Base-by-base conservation (phyloP, 257 asterid genomes). In the Cordia subcordata region DNA sequence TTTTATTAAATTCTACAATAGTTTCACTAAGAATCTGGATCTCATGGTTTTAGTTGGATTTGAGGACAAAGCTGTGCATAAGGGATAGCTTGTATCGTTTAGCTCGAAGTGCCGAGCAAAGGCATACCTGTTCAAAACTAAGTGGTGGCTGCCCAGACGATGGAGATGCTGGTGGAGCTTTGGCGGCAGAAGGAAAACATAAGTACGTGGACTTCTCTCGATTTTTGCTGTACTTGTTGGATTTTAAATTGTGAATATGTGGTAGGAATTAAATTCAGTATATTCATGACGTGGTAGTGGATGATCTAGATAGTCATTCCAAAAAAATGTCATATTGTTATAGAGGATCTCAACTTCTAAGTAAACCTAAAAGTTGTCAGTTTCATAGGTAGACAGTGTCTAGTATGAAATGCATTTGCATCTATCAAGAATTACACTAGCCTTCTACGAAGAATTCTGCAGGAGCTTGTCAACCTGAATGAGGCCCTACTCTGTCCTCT, bases 11-110 rank as follows among this genome's bases (percentile, higher is more conserved):
- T 47, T 13, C 15, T 50, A 38, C 47, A 42, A 42, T 42, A 14
- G 47, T 42, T 42, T 42, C 12, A n/a, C 11, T 40, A 12, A 49
- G 54, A 20, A 40, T 18, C 19, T 15, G 60, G 63, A 37, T 63
- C 53, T 58, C 68, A 53, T 75, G 76, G 70, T 67, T 74, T 57
- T 74, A 91, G 98, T 68, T 91, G 96, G 95, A 91, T 74, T 50
- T 68, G 66, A 79, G 72, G 78, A 91, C 89, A 32, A 91, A 88
- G 72, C 76, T 91, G 61, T 84, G 94, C 84, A 84, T 88, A 75
- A 77, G 94, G 77, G 98, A 88, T 58, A 82, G 98, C 74, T 74
- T 91, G 60, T 88, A 84, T 78, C 95, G 96, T 60, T 71, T 91
- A 71, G 98, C 98, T 49, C 77, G 64, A 55, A 81, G 88, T 82